Percentiles rank a stretch among this genome's conserved stretches.
phyloP scores from a whole-genome alignment of 169 alveolate genomes.

The Babesia ovata region DNA sequence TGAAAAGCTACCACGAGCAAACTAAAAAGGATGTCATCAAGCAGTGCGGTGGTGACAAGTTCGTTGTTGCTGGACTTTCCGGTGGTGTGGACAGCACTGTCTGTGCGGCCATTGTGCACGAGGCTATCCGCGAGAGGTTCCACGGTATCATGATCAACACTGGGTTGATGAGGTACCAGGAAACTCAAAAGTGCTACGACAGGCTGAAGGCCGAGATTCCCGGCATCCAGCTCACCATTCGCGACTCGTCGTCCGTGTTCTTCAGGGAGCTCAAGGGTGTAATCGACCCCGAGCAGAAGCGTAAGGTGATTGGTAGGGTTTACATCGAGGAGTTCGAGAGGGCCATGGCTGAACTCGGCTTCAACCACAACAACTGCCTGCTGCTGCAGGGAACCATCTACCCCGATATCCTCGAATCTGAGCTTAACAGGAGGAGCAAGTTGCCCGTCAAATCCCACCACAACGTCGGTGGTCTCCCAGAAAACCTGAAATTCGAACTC shows the following conservation, averaged over 20 bases:
- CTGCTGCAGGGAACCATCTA: conserved; percentile 78
- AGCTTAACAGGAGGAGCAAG: conserved; percentile 67
- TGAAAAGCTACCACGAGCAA: conserved; percentile 46
- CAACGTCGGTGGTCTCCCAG: conserved; percentile 80
- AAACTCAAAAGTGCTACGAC: conserved; percentile 68
- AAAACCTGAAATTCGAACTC: conserved; percentile 71
- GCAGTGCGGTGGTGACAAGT: conserved; percentile 68
- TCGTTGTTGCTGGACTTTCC: conserved; percentile 79
- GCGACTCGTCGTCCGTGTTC: conserved; percentile 70
- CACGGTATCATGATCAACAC: conserved; percentile 77
- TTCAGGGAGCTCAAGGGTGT: conserved; percentile 72
- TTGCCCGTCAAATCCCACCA: conserved; percentile 78
- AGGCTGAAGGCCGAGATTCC: conserved; percentile 73
- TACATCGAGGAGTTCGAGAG: conserved; percentile 79
- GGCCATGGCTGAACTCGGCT: conserved; percentile 73
- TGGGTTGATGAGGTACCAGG: conserved; percentile 78
- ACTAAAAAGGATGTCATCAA: conserved; percentile 54
- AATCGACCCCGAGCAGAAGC: conserved; percentile 72
- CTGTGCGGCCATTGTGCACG: conserved; percentile 76
- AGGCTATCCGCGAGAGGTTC: conserved; percentile 74
- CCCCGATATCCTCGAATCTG: conserved; percentile 78
- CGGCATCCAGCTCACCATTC: conserved; percentile 72
- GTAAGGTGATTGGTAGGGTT: conserved; percentile 76
- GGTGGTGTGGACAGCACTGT: conserved; percentile 83
- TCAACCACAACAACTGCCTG: conserved; percentile 67